Evolutionary conservation across 2,329 filamentous ascomycete genomes (phyloP), one percentile per base, ranked within the genome.

Genomic region (Lasiodiplodia hormozganensis): DNA sequence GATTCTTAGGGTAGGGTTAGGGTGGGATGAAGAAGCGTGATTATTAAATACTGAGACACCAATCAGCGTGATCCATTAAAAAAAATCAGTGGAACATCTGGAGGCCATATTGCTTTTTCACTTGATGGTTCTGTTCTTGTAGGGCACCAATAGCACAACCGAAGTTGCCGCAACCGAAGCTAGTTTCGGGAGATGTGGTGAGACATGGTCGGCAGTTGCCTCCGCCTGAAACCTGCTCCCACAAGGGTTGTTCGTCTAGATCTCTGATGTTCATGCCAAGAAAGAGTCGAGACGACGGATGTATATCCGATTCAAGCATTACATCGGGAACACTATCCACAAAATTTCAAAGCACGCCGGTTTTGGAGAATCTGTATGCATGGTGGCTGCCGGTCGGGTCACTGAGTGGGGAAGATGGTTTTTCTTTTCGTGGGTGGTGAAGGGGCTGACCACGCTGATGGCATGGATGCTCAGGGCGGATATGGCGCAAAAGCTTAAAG

Each of bases 41-140:
- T 52, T 25, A 25, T 38, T n/a, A n/a, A 64, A 38, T 64, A 49
- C 60, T 64, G 12, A 40, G 51, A 64, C 43, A 5, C 28, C 51
- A 25, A 53, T 10, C 11, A 31, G 23, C 6, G 38, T 57, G 54
- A 23, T 47, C 43, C 38, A 52, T 11, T 10, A 2, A 34, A 34
- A 10, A 16, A 7, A 64, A 16, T 25, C 8, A 34, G 43, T n/a
- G 43, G 43, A 47, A 18, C 28, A 47, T 43, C 23, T 47, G 28
- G 57, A 60, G 51, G 18, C n/a, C 21, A 62, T 25, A 52, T 40
- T 53, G 60, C 31, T 64, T 64, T 52, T 64, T 64, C 58, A 49
- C 16, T 21, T 12, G n/a, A 14, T 34, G 18, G 34, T 60, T 62
- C 38, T 36, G 12, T 49, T 34, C 43, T 60, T 38, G 56, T 51